These are phyloP conservation scores for Bolboschoenus planiculmis DNA, from an alignment of 176 grass and related monocot genomes.

Conservation along the genomic window DNA sequence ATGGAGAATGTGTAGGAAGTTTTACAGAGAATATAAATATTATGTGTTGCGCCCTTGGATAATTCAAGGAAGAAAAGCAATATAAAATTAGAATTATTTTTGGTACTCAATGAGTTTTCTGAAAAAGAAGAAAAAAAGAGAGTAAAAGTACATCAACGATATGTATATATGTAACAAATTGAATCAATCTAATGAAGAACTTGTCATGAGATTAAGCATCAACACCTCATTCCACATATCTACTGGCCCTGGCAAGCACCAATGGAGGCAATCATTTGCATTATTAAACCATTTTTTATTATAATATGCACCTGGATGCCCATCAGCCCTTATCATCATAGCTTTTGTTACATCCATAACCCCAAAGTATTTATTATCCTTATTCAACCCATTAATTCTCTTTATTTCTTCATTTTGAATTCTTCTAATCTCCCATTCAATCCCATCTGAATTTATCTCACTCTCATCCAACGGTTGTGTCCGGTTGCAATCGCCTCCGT, in stretches of 20 bases:
- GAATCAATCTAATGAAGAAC: slow-evolving; percentile 18
- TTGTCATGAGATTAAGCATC: slow-evolving; percentile 21
- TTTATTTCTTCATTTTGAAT: slow-evolving; percentile 51
- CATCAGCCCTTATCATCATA: slow-evolving; percentile 88
- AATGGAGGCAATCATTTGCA: slow-evolving; percentile 67
- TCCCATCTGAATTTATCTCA: slow-evolving; percentile 22
- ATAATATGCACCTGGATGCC: slow-evolving; percentile 52
- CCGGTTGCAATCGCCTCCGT: slow-evolving; percentile 62
- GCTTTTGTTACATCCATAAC: slow-evolving; percentile 75
- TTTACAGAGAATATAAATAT: background rate
- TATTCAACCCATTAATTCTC: slow-evolving; percentile 36
- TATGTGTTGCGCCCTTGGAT: background rate
- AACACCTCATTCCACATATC: slow-evolving; percentile 80
- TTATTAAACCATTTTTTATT: slow-evolving; percentile 40
- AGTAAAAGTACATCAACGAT: background rate
- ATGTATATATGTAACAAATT: slow-evolving; percentile 12
- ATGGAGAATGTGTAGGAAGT: background rate
- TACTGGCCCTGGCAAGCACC: slow-evolving; percentile 67
- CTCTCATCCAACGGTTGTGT: slow-evolving; percentile 31
- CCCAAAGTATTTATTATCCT: slow-evolving; percentile 25
- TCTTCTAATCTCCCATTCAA: slow-evolving; percentile 53
- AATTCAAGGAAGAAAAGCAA: background rate
- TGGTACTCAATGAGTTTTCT: background rate
- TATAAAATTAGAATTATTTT: background rate
- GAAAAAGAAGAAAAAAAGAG: background rate